A percentile compares a stretch with the other conserved stretches of the same genome.
These are phyloP conservation scores for Xenoacremonium recifei DNA, from an alignment of 2,329 filamentous ascomycete genomes.

Conservation along the genomic window DNA sequence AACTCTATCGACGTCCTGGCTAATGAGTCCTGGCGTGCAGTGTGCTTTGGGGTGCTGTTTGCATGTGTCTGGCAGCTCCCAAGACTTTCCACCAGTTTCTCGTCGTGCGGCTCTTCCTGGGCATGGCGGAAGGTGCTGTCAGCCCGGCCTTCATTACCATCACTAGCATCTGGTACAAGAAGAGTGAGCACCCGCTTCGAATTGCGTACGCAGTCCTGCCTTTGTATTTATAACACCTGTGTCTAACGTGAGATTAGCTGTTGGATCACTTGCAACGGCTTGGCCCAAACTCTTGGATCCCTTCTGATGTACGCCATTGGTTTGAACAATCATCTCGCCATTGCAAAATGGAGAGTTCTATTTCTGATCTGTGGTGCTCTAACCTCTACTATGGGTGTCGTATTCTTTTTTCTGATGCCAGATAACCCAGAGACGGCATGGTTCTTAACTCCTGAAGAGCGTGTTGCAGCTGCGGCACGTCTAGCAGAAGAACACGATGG, in stretches of 20 bases:
- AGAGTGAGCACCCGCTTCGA: constrained; percentile 2
- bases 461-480: not conserved
- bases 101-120: constrained; percentile 1
- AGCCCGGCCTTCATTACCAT: constrained; percentile 4
- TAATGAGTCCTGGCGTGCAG: too few relatives aligned
- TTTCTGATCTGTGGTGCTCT: constrained; percentile 3
- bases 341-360: constrained; percentile 2
- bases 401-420: constrained; percentile 3
- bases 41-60: too few relatives aligned
- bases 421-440: constrained; percentile 1
- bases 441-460: not conserved
- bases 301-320: constrained; percentile 5
- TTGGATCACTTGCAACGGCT: constrained; percentile 5
- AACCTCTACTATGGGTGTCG: not conserved
- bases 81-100: not conserved
- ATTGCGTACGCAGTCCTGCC: constrained; percentile 1
- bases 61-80: constrained; percentile 1
- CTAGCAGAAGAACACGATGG: not conserved
- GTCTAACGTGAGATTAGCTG: not conserved
- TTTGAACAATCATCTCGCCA: not conserved
- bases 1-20: too few relatives aligned
- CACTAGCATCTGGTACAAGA: constrained; percentile 3
- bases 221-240: not conserved
- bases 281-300: constrained; percentile 1
- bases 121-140: not conserved